Conservation (phyloP, 768 basidiomycete species). For the Boletellus ananiceps region DNA sequence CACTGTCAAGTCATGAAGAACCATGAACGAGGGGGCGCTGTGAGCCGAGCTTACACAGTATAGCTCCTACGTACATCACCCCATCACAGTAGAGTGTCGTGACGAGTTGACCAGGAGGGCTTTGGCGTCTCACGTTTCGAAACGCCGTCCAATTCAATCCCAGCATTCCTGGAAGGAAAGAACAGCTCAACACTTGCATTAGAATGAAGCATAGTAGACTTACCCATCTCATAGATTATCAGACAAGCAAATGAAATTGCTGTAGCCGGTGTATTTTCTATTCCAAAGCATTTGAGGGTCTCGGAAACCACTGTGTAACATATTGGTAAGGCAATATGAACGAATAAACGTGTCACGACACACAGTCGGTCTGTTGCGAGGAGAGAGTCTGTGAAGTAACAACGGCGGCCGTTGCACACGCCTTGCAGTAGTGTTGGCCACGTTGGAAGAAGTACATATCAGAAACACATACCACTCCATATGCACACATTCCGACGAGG, state of each 20-base stretch:
- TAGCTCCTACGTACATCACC: constrained; percentile 15
- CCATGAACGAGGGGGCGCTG: not conserved
- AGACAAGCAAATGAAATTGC: constrained; percentile 10
- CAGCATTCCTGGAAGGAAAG: constrained; percentile 11
- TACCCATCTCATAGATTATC: constrained; percentile 16
- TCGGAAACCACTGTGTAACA: no score
- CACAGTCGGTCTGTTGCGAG: not conserved
- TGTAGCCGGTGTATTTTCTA: constrained; percentile 1
- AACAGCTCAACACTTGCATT: not conserved
- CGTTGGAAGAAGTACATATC: not conserved
- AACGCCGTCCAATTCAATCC: constrained; percentile 16
- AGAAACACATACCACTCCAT: constrained; percentile 6
- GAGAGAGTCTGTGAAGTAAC: constrained; percentile 7
- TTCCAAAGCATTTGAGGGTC: constrained; percentile 7
- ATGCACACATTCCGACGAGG: constrained; percentile 12
- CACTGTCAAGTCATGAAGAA: constrained; percentile 1
- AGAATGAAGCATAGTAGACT: not conserved
- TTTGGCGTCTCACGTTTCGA: constrained; percentile 10
- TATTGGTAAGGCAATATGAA: no score
- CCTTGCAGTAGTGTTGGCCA: not conserved
- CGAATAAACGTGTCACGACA: no score
- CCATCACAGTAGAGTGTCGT: constrained; percentile 17
- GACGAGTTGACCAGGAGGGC: constrained; percentile 5
- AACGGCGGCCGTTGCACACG: constrained; percentile 2
- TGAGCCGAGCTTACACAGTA: constrained; percentile 6